Evolutionary conservation across 2,329 filamentous ascomycete genomes (phyloP), one percentile per base, ranked within the genome.

Genomic region (Colletotrichum tanaceti): DNA sequence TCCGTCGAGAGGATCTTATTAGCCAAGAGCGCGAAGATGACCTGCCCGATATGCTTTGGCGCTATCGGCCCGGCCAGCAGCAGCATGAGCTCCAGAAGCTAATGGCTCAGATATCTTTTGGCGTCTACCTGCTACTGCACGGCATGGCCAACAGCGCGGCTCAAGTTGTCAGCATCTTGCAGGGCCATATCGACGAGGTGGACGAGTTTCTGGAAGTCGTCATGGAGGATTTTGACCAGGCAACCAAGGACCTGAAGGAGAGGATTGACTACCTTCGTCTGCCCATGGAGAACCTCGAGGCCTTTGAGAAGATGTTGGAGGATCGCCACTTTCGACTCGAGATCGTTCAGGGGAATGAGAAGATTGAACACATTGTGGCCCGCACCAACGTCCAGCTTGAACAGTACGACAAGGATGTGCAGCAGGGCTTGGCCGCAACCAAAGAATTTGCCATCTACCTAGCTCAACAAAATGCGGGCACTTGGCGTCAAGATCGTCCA

Each of bases 21-120:
- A 89, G 92, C 69, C 88, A 89, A 71, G 84, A 86, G 44, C 86
- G 89, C 67, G 89, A 90, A 68, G 91, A 92, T 66, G 87, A 89
- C 16, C 87, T 93, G 14, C 91, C 93, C 76, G 90, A 89, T 60
- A 87, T 90, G 57, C 81, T 88, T 76, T 97, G 94, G 93, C 89
- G 91, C 66, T 90, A 92, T 77, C 89, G 90, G 61, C 86, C 89
- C 0, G 89, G 89, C 50, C 93, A 96, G 77, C 87, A 89, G 74
- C 91, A 93, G 75, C 96, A 98, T 76, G 93, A 97, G 71, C 83
- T 98, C 68, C 91, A 91, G 84, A 98, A 98, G 81, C 87, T 98
- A 57, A 88, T 97, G 76, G 90, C 95, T 18, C 95, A 98, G 79
- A 94, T 98, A 73, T 91, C 93, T 1, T 98, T 98, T 78, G 95